Percentiles rank a stretch among this genome's conserved stretches.
These are phyloP conservation scores for Wolfiporia cocos DNA, from an alignment of 1,284 basidiomycete genomes.

Conservation along the genomic window DNA sequence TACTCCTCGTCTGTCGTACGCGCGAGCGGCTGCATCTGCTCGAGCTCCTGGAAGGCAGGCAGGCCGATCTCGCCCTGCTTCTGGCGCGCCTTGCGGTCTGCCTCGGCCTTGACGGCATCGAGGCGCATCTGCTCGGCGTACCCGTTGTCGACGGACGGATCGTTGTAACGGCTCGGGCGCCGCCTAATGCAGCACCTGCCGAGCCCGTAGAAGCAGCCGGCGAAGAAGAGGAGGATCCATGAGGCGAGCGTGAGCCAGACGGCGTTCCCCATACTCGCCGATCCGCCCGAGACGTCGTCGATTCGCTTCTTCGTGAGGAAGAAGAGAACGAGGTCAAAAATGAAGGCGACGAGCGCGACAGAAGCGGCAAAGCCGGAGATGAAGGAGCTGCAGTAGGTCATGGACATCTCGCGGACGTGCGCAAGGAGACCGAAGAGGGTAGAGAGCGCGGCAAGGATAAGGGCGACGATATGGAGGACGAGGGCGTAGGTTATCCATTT, in stretches of 20 bases:
- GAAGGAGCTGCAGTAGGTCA: slow-evolving; percentile 80
- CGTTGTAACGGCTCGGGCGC: slow-evolving; percentile 33
- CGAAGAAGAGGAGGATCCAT: slow-evolving; percentile 78
- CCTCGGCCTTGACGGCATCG: slow-evolving; percentile 78
- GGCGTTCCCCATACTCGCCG: slow-evolving; percentile 70
- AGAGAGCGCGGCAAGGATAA: slow-evolving; percentile 64
- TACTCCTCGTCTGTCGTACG: slow-evolving; percentile 27
- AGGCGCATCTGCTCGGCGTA: slow-evolving; percentile 65
- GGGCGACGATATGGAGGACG: slow-evolving; percentile 82
- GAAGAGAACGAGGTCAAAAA: slow-evolving; percentile 84
- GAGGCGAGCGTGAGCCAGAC: slow-evolving; percentile 85
- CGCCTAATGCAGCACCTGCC: slow-evolving; percentile 75
- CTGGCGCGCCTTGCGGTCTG: slow-evolving; percentile 68
- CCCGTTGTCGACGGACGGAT: slow-evolving; percentile 17
- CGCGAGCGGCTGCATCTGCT: slow-evolving; percentile 53
- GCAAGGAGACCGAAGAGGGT: slow-evolving; percentile 78
- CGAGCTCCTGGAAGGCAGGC: slow-evolving; percentile 67
- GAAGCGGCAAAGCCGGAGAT: slow-evolving; percentile 74
- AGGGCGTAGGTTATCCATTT: slow-evolving; percentile 91
- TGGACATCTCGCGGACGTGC: slow-evolving; percentile 79
- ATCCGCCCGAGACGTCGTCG: slow-evolving; percentile 59
- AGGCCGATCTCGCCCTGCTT: slow-evolving; percentile 60
- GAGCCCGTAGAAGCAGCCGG: slow-evolving; percentile 78
- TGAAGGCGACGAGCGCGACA: slow-evolving; percentile 73
- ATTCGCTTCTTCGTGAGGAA: slow-evolving; percentile 79